Conservation (phyloP, 495 filamentous ascomycete species). For the Xeromyces bisporus region DNA sequence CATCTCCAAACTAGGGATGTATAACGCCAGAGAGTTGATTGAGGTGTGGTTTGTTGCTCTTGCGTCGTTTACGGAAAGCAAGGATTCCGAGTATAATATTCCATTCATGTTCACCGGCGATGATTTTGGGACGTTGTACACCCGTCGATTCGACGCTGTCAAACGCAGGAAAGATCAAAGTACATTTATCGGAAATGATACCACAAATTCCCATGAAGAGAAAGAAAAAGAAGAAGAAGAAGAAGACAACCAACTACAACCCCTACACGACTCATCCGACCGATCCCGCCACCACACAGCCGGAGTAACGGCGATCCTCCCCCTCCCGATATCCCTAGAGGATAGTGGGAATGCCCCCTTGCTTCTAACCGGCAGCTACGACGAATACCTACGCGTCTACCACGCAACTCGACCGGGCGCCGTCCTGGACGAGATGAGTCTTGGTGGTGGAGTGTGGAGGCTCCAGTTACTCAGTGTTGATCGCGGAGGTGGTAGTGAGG, state of each 20-base stretch:
- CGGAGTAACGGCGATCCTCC: slow-evolving; percentile 78
- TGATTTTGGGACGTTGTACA: slow-evolving; percentile 21
- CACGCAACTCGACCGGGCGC: slow-evolving; percentile 19
- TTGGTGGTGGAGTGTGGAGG: slow-evolving; percentile 87
- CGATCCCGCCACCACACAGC: slow-evolving; percentile 44
- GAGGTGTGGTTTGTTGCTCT: slow-evolving; percentile 32
- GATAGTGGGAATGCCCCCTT: slow-evolving; percentile 24
- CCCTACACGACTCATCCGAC: slow-evolving; percentile 17
- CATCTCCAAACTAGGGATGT: slow-evolving; percentile 13
- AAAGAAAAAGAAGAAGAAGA: slow-evolving; percentile 3
- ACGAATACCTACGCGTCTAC: slow-evolving; percentile 64
- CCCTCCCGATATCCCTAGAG: slow-evolving; percentile 27
- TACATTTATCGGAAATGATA: background rate
- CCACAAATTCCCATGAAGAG: background rate
- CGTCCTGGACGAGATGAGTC: slow-evolving; percentile 40
- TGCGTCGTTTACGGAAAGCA: slow-evolving; percentile 5
- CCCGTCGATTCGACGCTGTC: slow-evolving; percentile 11
- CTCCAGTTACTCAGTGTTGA: slow-evolving; percentile 40
- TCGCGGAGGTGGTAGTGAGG: slow-evolving; percentile 2
- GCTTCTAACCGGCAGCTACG: slow-evolving; percentile 80
- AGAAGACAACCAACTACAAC: slow-evolving; percentile 7
- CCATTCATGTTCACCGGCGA: slow-evolving; percentile 24
- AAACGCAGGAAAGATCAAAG: too few species aligned
- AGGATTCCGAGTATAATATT: background rate
- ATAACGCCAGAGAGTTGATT: slow-evolving; percentile 20